Conservation (phyloP, 495 filamentous ascomycete species). For the Podospora pseudocomata region DNA sequence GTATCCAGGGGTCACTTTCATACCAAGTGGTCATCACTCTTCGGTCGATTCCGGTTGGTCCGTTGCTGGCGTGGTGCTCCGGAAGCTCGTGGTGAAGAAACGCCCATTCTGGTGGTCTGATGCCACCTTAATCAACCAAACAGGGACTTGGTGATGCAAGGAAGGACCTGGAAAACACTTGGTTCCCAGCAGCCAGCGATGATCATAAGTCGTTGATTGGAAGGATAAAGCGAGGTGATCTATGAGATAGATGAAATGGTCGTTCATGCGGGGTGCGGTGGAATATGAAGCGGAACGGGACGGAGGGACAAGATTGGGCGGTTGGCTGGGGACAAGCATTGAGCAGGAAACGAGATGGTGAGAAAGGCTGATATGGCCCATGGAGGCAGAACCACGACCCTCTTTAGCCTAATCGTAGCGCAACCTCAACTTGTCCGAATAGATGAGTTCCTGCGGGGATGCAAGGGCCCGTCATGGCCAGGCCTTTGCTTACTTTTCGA, state of each 20-base stretch:
- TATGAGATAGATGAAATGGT: constrained; percentile 22
- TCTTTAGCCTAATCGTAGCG: constrained; percentile 17
- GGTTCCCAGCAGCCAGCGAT: constrained; percentile 13
- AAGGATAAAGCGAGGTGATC: constrained; percentile 25
- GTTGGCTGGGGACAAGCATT: constrained; percentile 24
- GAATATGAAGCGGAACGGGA: constrained; percentile 26
- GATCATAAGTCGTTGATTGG: constrained; percentile 26
- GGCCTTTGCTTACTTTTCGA: background rate
- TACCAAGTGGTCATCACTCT: constrained; percentile 22
- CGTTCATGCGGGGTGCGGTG: constrained; percentile 16
- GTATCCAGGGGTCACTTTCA: background rate
- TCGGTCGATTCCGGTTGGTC: constrained; percentile 23
- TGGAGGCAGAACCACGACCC: background rate
- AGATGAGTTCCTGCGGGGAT: background rate
- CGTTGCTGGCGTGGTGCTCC: background rate
- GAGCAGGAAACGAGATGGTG: constrained; percentile 19
- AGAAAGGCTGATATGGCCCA: constrained; percentile 14
- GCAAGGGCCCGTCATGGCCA: background rate
- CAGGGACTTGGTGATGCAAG: constrained; percentile 12
- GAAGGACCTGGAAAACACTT: constrained; percentile 17
- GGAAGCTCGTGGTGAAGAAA: background rate
- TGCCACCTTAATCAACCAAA: constrained; percentile 20
- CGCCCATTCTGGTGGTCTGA: constrained; percentile 12
- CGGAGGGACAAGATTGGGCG: constrained; percentile 13
- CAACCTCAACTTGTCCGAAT: constrained; percentile 8